A percentile compares a stretch with the other conserved stretches of the same genome.
Evolutionary conservation across 352 stramenopile genomes (phyloP).

Genomic region (Phytophthora idaei): DNA sequence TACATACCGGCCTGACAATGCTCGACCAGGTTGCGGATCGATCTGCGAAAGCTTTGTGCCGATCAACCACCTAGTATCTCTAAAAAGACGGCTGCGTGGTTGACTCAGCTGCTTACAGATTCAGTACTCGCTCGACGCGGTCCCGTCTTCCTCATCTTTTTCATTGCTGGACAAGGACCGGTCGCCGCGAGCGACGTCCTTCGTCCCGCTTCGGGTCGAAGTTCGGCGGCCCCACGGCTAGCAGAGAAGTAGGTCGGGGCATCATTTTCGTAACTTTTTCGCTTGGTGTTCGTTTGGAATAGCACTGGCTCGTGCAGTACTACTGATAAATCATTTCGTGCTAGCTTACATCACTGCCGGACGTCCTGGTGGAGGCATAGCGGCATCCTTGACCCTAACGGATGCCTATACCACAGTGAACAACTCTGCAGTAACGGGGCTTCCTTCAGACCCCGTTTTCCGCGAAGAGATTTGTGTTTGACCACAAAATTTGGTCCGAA

Average conservation of each 20-base stretch:
- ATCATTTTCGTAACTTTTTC: conserved; percentile 18
- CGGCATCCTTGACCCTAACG: too few species aligned
- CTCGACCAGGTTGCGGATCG: not conserved
- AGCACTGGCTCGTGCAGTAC: too few species aligned
- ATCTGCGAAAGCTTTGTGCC: conserved; percentile 4
- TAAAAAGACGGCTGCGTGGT: conserved; percentile 1
- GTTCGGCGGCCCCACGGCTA: conserved; percentile 1
- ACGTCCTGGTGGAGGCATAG: too few species aligned
- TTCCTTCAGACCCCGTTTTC: too few species aligned
- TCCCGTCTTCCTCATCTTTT: conserved; percentile 23
- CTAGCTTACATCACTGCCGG: too few species aligned
- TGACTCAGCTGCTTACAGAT: conserved; percentile 15
- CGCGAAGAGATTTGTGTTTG: too few species aligned
- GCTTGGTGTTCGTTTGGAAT: conserved; percentile 1
- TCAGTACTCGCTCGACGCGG: conserved; percentile 1
- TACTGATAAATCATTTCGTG: too few species aligned
- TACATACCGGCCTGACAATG: too few species aligned
- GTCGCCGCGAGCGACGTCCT: not conserved
- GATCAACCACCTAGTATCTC: conserved; percentile 30
- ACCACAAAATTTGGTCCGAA: too few species aligned
- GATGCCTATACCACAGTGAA: too few species aligned
- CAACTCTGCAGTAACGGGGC: too few species aligned
- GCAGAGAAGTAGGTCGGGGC: conserved; percentile 34
- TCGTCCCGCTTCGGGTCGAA: conserved; percentile 5
- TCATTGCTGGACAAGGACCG: conserved; percentile 7